phyloP scores from a whole-genome alignment of 257 asterid species.

The Rhazya stricta region DNA sequence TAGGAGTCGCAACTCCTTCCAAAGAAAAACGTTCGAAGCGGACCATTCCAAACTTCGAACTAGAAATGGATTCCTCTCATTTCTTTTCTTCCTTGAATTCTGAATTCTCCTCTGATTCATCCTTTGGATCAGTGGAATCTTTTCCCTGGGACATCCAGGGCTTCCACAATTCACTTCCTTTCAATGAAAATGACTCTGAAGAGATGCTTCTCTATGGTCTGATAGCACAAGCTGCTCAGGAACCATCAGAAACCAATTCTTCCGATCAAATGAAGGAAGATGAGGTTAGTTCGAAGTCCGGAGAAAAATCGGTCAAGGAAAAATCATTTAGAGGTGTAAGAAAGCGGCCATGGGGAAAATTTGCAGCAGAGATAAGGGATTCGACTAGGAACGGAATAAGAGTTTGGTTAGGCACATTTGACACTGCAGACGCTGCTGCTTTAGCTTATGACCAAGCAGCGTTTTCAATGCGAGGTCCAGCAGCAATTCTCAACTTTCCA shows the following conservation, averaged over 20 bases:
- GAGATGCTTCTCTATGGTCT: constrained; percentile 48
- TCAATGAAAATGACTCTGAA: constrained; percentile 43
- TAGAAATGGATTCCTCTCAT: constrained; percentile 30
- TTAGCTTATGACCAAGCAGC: constrained; percentile 91
- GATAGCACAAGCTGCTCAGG: constrained; percentile 29
- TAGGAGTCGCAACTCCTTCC: neutral
- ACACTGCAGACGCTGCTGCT: constrained; percentile 78
- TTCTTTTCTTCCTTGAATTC: constrained; percentile 21
- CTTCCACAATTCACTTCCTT: constrained; percentile 30
- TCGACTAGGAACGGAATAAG: constrained; percentile 71
- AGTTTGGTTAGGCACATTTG: constrained; percentile 84
- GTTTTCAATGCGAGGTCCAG: constrained; percentile 55
- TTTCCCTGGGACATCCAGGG: constrained; percentile 13
- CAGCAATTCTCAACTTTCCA: constrained; percentile 64
- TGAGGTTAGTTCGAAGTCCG: constrained; percentile 38
- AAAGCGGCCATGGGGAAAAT: constrained; percentile 86
- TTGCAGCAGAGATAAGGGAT: constrained; percentile 84
- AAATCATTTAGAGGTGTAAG: constrained; percentile 64
- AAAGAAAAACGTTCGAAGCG: neutral
- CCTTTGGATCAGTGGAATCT: constrained; percentile 26
- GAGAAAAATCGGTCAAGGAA: constrained; percentile 17
- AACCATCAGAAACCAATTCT: constrained; percentile 37
- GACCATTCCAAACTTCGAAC: neutral
- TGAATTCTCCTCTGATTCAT: constrained; percentile 29
- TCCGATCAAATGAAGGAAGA: constrained; percentile 32